Evolutionary conservation across 768 basidiomycete species (phyloP).

Genomic region (Agaricus subrufescens): DNA sequence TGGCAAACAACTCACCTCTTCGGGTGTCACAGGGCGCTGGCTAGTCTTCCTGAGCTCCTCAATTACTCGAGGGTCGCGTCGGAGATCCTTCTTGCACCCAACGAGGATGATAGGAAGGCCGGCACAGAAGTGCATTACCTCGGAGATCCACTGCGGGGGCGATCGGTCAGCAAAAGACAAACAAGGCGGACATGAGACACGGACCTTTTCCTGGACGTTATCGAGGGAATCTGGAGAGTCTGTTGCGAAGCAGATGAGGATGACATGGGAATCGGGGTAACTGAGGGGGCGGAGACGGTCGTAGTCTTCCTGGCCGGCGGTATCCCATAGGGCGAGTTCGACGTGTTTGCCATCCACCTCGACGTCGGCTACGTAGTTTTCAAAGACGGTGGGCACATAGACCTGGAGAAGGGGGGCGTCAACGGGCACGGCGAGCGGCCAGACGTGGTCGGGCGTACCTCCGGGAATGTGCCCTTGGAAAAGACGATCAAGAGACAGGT

Average conservation of each 20-base stretch:
- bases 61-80: conserved; percentile 88
- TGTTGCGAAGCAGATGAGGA: conserved; percentile 97
- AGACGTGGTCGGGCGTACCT: conserved; percentile 43
- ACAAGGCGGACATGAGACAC: conserved; percentile 19
- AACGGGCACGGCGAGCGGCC: neutral
- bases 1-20: conserved; percentile 57
- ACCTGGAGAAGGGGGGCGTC: conserved; percentile 49
- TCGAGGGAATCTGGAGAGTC: conserved; percentile 98
- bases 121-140: conserved; percentile 97
- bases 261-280: conserved; percentile 99
- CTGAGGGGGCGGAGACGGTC: conserved; percentile 96
- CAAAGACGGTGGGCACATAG: conserved; percentile 98
- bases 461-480: conserved; percentile 94
- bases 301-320: conserved; percentile 98
- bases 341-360: conserved; percentile 99
- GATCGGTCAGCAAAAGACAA: conserved; percentile 2
- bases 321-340: conserved; percentile 99
- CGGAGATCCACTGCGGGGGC: conserved; percentile 84
- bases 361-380: conserved; percentile 99
- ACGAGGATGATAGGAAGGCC: conserved; percentile 95
- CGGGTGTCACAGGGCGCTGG: conserved; percentile 90
- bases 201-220: conserved; percentile 99
- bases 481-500: conserved; percentile 95
- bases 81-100: conserved; percentile 98
- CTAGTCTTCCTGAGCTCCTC: conserved; percentile 93